Conservation (phyloP, 139 green algal species). For the Deuterostichococcus epilithicus region DNA sequence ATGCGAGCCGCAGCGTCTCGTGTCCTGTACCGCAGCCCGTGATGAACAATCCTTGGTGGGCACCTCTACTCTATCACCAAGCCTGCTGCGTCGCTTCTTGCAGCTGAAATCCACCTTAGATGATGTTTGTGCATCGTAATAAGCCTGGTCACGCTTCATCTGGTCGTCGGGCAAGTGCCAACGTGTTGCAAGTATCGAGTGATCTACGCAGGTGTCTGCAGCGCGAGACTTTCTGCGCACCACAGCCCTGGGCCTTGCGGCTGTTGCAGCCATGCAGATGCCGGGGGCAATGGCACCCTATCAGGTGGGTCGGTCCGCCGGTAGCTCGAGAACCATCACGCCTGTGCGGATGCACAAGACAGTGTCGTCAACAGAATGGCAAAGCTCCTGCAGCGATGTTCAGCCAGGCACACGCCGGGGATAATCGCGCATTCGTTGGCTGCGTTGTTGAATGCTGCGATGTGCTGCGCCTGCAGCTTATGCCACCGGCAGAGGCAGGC, state of each 20-base stretch:
- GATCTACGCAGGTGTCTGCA: background rate
- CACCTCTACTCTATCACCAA: no score
- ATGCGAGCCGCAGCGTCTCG: background rate
- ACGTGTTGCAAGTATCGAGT: no score
- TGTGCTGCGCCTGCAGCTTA: background rate
- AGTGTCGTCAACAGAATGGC: background rate
- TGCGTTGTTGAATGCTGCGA: background rate
- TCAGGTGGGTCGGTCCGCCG: background rate
- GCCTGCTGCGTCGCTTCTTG: no score
- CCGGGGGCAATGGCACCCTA: conserved; percentile 6
- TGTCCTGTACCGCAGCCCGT: background rate
- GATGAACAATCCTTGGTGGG: no score
- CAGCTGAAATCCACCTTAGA: no score
- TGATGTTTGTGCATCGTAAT: no score
- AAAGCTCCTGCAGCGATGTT: background rate
- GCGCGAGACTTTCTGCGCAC: conserved; percentile 2
- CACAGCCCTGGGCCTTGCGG: conserved; percentile 11
- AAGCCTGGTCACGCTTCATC: no score
- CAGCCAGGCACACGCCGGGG: background rate
- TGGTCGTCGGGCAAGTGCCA: no score
- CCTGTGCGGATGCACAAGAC: background rate
- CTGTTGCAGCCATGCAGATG: conserved; percentile 3
- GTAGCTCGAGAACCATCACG: no score
- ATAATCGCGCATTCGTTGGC: background rate
- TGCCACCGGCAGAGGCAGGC: conserved; percentile 11